A percentile compares a stretch with the other conserved stretches of the same genome.
These are phyloP conservation scores for Candida piceae DNA, from an alignment of 805 yeast genomes.

Conservation along the genomic window DNA sequence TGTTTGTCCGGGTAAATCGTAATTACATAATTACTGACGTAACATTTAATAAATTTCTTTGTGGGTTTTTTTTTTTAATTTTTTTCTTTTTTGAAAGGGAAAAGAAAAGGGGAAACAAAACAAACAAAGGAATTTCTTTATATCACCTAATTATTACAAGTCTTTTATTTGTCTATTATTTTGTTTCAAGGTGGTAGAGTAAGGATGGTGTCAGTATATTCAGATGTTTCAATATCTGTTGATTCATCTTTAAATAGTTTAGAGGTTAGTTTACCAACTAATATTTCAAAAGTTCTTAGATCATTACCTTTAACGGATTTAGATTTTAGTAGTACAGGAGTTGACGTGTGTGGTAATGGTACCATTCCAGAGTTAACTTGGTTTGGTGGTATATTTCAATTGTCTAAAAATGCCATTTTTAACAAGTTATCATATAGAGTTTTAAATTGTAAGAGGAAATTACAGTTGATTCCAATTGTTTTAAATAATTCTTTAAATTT, in stretches of 20 bases:
- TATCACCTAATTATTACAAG: too few species aligned
- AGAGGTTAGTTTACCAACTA: conserved; percentile 7
- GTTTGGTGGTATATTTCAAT: conserved; percentile 11
- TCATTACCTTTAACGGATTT: conserved; percentile 1
- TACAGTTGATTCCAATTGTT: conserved; percentile 35
- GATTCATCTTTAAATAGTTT: conserved; percentile 5
- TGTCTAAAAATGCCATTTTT: conserved; percentile 10
- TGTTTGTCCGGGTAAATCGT: too few species aligned
- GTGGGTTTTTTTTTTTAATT: background rate
- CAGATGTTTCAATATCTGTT: conserved; percentile 10
- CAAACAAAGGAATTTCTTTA: too few species aligned
- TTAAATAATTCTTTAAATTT: conserved; percentile 32
- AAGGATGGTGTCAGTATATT: background rate
- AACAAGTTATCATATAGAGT: conserved; percentile 13
- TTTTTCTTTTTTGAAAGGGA: too few species aligned
- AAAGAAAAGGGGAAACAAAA: too few species aligned
- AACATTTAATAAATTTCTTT: too few species aligned
- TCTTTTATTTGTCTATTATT: too few species aligned
- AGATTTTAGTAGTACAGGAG: background rate
- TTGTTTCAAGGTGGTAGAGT: too few species aligned
- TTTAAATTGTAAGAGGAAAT: conserved; percentile 5
- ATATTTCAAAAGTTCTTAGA: conserved; percentile 12
- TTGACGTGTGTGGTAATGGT: background rate
- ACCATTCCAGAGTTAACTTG: conserved; percentile 4
- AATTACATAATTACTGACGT: too few species aligned